A percentile compares a stretch with the other conserved stretches of the same genome.
Conservation (phyloP, 2,329 filamentous ascomycete genomes). For the Colletotrichum godetiae region DNA sequence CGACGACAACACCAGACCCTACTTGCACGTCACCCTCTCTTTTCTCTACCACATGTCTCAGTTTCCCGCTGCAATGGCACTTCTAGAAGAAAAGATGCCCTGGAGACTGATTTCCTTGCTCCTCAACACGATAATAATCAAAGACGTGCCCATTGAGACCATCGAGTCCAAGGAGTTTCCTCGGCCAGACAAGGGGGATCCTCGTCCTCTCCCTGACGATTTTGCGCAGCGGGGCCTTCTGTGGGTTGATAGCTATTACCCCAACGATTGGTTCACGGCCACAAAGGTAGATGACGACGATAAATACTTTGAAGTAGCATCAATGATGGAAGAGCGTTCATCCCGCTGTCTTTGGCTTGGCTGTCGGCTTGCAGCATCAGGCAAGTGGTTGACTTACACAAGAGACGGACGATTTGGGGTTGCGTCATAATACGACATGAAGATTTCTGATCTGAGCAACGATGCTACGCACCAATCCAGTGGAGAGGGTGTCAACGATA, state of each 20-base stretch:
- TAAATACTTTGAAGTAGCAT: constrained; percentile 70
- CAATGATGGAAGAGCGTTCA: constrained; percentile 66
- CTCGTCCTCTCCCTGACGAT: constrained; percentile 75
- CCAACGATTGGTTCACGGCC: constrained; percentile 66
- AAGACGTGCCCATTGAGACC: background rate
- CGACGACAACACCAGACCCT: constrained; percentile 55
- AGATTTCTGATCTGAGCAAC: too few relatives aligned
- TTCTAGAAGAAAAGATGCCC: constrained; percentile 58
- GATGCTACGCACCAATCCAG: too few relatives aligned
- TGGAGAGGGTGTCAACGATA: too few relatives aligned
- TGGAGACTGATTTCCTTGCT: constrained; percentile 62
- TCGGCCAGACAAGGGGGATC: constrained; percentile 52
- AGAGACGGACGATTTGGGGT: too few relatives aligned
- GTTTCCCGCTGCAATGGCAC: constrained; percentile 53
- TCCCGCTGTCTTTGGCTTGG: constrained; percentile 71
- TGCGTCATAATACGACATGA: too few relatives aligned
- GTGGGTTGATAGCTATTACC: constrained; percentile 70
- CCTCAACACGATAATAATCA: constrained; percentile 50
- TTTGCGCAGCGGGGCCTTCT: constrained; percentile 73
- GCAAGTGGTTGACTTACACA: constrained; percentile 60
- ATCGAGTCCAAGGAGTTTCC: constrained; percentile 58
- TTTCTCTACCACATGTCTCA: constrained; percentile 64
- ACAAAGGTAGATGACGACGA: constrained; percentile 74
- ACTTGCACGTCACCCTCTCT: constrained; percentile 70
- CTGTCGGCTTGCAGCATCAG: constrained; percentile 54